phyloP scores from a whole-genome alignment of 805 yeast species.

The Wickerhamomyces hampshirensis region DNA sequence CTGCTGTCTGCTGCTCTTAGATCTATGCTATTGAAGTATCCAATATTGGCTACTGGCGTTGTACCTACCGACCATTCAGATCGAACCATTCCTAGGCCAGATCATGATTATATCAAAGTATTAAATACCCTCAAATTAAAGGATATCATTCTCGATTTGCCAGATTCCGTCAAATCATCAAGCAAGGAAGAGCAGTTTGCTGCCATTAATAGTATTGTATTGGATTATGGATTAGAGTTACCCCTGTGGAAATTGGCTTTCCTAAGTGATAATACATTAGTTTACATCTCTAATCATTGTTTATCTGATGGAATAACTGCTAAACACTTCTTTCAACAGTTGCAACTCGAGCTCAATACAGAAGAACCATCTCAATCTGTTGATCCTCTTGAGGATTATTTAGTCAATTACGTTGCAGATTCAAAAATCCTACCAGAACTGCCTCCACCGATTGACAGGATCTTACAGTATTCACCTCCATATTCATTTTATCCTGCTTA shows the following conservation, averaged over 20 bases:
- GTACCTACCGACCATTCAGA: constrained; percentile 18
- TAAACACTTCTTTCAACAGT: constrained; percentile 11
- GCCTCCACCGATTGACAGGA: constrained; percentile 16
- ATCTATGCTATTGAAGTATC: constrained; percentile 12
- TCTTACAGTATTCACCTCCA: constrained; percentile 14
- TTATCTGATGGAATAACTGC: constrained; percentile 19
- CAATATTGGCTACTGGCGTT: constrained; percentile 14
- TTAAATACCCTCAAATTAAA: constrained; percentile 11
- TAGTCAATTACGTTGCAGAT: constrained; percentile 13
- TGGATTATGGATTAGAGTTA: constrained; percentile 14
- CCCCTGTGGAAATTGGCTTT: constrained; percentile 16
- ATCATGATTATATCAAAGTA: constrained; percentile 17
- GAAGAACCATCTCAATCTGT: background rate
- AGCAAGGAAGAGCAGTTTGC: constrained; percentile 4
- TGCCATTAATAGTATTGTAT: constrained; percentile 9
- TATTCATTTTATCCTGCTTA: constrained; percentile 9
- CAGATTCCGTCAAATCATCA: constrained; percentile 2
- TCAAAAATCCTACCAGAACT: constrained; percentile 5
- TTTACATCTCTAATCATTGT: constrained; percentile 18
- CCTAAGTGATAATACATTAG: constrained; percentile 15
- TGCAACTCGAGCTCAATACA: constrained; percentile 7
- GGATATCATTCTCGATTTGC: constrained; percentile 12
- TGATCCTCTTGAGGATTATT: background rate
- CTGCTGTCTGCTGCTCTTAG: constrained; percentile 10
- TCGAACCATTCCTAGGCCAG: constrained; percentile 9